A percentile compares a stretch with the other conserved stretches of the same genome.
These are phyloP conservation scores for Boletus edulis DNA, from an alignment of 768 basidiomycete genomes.

Conservation along the genomic window DNA sequence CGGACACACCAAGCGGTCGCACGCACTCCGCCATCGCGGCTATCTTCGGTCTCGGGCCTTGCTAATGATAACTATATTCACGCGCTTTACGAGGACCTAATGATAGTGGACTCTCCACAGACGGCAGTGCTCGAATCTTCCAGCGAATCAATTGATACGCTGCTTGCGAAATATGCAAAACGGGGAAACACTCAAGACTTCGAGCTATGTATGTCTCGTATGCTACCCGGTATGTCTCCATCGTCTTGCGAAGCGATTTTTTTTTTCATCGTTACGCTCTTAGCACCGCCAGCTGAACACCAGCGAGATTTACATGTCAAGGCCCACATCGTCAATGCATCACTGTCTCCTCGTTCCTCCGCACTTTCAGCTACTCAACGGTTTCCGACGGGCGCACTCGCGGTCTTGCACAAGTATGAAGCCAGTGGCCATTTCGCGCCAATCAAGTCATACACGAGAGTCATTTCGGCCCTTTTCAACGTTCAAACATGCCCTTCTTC, in stretches of 20 bases:
- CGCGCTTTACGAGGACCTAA: slow-evolving; percentile 42
- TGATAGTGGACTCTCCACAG: slow-evolving; percentile 22
- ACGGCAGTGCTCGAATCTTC: not conserved
- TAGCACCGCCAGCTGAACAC: slow-evolving; percentile 42
- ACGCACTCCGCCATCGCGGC: not conserved
- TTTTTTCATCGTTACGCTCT: slow-evolving; percentile 11
- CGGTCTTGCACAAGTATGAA: slow-evolving; percentile 74
- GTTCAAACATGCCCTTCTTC: slow-evolving; percentile 34
- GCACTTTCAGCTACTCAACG: slow-evolving; percentile 24
- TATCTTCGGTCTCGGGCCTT: not conserved
- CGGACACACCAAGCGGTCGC: slow-evolving; percentile 21
- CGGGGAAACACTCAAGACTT: slow-evolving; percentile 43
- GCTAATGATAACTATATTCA: slow-evolving; percentile 6
- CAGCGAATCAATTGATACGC: slow-evolving; percentile 41
- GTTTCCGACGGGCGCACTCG: slow-evolving; percentile 62
- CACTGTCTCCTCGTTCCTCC: slow-evolving; percentile 20
- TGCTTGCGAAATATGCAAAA: slow-evolving; percentile 50
- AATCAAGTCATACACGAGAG: slow-evolving; percentile 68
- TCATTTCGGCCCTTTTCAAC: slow-evolving; percentile 59
- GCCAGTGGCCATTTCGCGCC: slow-evolving; percentile 57
- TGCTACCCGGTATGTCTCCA: slow-evolving; percentile 40
- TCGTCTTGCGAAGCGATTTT: not conserved
- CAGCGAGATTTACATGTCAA: slow-evolving; percentile 76
- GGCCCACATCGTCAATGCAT: slow-evolving; percentile 44
- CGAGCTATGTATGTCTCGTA: slow-evolving; percentile 44